Conservation (phyloP, 306 rosid genomes). For the Begonia masoniana region DNA sequence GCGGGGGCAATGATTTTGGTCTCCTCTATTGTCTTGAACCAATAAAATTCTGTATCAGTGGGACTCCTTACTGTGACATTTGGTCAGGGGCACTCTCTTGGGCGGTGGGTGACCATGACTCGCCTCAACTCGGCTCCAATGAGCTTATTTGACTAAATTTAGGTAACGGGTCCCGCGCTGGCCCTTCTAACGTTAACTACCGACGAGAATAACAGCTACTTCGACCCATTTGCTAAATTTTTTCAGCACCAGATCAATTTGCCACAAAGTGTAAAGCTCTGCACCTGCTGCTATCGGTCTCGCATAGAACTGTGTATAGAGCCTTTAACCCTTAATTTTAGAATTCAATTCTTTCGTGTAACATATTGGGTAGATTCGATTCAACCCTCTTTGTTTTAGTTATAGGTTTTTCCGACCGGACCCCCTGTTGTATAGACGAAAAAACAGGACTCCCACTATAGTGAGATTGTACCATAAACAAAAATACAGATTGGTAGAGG, state of each 20-base stretch:
- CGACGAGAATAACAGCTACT: background rate
- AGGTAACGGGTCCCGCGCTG: too few relatives aligned
- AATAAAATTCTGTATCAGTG: too few relatives aligned
- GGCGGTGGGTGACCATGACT: too few relatives aligned
- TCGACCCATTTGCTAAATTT: background rate
- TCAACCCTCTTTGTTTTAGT: background rate
- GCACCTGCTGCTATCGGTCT: background rate
- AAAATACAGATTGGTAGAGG: constrained; percentile 15
- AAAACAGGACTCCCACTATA: constrained; percentile 12
- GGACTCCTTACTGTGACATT: too few relatives aligned
- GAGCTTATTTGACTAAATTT: too few relatives aligned
- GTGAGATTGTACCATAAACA: constrained; percentile 39
- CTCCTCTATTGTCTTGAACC: too few relatives aligned
- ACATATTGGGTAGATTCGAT: too few relatives aligned
- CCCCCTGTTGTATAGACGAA: constrained; percentile 14
- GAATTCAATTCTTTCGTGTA: constrained; percentile 2
- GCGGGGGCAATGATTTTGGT: too few relatives aligned
- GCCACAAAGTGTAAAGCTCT: background rate
- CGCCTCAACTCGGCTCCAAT: too few relatives aligned
- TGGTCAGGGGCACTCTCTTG: too few relatives aligned
- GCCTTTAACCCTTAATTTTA: background rate
- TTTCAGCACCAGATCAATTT: background rate
- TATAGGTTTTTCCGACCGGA: background rate
- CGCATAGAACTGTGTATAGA: constrained; percentile 1
- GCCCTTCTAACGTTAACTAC: too few relatives aligned